These are phyloP conservation scores for Astrocystis sublimbata DNA, from an alignment of 495 filamentous ascomycete species.

Conservation along the genomic window DNA sequence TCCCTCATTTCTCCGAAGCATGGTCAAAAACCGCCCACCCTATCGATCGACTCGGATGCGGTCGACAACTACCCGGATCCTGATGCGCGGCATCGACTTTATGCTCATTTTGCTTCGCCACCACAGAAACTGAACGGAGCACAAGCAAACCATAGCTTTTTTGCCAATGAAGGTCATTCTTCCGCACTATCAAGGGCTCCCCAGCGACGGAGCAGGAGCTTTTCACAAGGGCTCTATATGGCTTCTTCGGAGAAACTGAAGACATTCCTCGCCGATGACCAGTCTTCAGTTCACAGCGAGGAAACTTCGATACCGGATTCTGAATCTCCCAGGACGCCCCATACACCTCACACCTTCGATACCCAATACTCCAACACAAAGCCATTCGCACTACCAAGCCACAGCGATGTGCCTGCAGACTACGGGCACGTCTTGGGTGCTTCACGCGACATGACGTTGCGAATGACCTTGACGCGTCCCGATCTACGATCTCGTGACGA, in stretches of 20 bases:
- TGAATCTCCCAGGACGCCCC: conserved; percentile 57
- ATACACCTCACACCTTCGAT: conserved; percentile 40
- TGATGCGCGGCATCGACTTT: conserved; percentile 81
- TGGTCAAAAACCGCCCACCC: conserved; percentile 48
- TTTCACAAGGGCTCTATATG: conserved; percentile 31
- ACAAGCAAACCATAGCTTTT: conserved; percentile 90
- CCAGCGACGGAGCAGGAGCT: not conserved
- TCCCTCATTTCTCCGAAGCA: conserved; percentile 52
- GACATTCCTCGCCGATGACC: conserved; percentile 53
- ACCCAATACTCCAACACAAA: conserved; percentile 30
- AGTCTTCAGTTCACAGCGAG: conserved; percentile 49
- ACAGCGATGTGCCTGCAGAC: conserved; percentile 30
- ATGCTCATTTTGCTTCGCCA: conserved; percentile 85
- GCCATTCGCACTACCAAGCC: conserved; percentile 31
- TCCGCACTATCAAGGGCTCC: conserved; percentile 15
- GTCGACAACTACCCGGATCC: conserved; percentile 90
- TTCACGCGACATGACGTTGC: conserved; percentile 87
- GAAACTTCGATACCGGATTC: conserved; percentile 52
- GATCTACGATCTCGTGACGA: conserved; percentile 74
- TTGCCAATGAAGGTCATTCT: conserved; percentile 53
- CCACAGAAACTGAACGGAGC: conserved; percentile 96
- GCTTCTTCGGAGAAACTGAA: conserved; percentile 41
- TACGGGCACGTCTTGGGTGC: conserved; percentile 58
- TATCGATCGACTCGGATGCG: conserved; percentile 69
- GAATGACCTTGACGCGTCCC: conserved; percentile 90